Conservation (phyloP, 345 rosid genomes). For the Cardiospermum halicacabum region DNA sequence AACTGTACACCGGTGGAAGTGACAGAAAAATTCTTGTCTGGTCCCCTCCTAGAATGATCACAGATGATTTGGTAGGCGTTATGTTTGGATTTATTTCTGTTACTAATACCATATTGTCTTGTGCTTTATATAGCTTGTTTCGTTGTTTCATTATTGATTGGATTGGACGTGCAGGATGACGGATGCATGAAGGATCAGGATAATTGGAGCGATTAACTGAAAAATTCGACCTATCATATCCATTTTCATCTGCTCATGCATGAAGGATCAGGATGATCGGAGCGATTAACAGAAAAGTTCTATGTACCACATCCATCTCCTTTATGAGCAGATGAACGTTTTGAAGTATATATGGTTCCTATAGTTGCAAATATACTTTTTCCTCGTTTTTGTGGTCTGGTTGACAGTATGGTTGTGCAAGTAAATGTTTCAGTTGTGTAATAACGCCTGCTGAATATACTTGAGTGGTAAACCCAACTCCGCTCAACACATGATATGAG, state of each 20-base stretch:
- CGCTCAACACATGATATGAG: no score
- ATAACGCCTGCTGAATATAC: neutral
- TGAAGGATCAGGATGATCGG: slow-evolving; percentile 68
- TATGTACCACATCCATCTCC: neutral
- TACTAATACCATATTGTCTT: neutral
- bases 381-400: neutral
- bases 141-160: neutral
- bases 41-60: slow-evolving; percentile 52
- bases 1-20: slow-evolving; percentile 74
- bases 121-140: neutral
- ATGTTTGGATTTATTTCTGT: neutral
- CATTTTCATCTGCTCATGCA: neutral
- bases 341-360: neutral
- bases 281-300: slow-evolving; percentile 42
- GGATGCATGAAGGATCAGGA: slow-evolving; percentile 46
- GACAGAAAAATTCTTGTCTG: slow-evolving; percentile 88
- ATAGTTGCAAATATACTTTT: neutral
- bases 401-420: neutral
- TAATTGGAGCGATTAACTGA: slow-evolving; percentile 63
- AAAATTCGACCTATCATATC: neutral
- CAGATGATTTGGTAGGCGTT: slow-evolving; percentile 38
- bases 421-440: neutral
- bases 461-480: no score
- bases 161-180: slow-evolving; percentile 38
- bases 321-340: neutral